Conservation (phyloP, 306 rosid species). For the Rosa lucieae region DNA sequence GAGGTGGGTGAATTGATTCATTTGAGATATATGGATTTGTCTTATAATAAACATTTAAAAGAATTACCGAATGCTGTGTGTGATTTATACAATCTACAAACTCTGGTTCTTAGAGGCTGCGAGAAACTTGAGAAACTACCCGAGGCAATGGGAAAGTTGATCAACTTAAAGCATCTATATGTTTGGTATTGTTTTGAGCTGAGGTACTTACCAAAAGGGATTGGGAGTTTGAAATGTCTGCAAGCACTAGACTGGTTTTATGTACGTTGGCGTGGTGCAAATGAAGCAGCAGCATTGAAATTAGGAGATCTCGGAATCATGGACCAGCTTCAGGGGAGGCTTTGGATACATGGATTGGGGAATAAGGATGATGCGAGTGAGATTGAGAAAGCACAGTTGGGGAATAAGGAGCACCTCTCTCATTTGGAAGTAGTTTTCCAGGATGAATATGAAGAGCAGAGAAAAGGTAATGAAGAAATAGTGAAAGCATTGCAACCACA, state of each 20-base stretch:
- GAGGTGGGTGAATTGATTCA: neutral
- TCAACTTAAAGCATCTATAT: neutral
- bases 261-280: no score
- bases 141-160: neutral
- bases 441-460: neutral
- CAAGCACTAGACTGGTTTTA: neutral
- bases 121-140: neutral
- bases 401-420: neutral
- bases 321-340: neutral
- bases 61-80: neutral
- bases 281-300: neutral
- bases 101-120: neutral
- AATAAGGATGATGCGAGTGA: neutral
- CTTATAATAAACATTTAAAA: accelerated
- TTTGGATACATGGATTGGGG: accelerated
- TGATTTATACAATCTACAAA: neutral
- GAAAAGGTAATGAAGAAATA: neutral
- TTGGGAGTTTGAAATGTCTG: neutral
- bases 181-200: accelerated
- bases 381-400: neutral
- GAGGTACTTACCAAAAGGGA: neutral
- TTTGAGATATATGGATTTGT: constrained; percentile 1
- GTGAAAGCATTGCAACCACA: constrained; percentile 20
- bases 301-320: neutral
- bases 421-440: accelerated